phyloP scores from a whole-genome alignment of 495 filamentous ascomycete species.

The Halenospora varia region DNA sequence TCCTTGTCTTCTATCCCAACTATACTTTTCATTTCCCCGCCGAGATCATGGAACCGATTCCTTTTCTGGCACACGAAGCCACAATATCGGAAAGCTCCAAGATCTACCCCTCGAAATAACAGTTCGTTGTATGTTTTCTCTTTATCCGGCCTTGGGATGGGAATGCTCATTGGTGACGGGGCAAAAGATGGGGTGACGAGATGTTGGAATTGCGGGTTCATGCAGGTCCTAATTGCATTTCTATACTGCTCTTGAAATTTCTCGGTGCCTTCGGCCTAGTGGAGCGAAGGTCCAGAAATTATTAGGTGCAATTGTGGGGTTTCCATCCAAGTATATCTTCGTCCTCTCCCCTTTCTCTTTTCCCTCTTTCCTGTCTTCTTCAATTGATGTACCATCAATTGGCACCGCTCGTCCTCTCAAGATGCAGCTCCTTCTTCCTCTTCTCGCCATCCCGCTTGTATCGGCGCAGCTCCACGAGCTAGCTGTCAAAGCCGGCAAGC shows the following conservation, averaged over 20 bases:
- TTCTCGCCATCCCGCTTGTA: neutral
- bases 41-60: neutral
- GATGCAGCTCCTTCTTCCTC: neutral
- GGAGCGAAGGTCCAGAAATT: neutral
- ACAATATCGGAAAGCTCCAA: neutral
- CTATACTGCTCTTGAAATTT: neutral
- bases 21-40: neutral
- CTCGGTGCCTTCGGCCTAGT: neutral
- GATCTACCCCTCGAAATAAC: neutral
- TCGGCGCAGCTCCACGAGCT: slow-evolving; percentile 32
- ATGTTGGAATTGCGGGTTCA: neutral
- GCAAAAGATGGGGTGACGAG: neutral
- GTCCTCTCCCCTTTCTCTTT: neutral
- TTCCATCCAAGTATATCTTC: neutral
- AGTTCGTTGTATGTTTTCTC: neutral
- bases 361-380: neutral
- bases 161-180: neutral
- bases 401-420: neutral
- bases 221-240: neutral
- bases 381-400: neutral
- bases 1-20: neutral
- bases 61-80: neutral
- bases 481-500: slow-evolving; percentile 37
- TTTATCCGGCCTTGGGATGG: neutral
- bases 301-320: neutral